Evolutionary conservation across 148 eudicot genomes (phyloP), one percentile per base, ranked within the genome.

Genomic region (Simmondsia chinensis): DNA sequence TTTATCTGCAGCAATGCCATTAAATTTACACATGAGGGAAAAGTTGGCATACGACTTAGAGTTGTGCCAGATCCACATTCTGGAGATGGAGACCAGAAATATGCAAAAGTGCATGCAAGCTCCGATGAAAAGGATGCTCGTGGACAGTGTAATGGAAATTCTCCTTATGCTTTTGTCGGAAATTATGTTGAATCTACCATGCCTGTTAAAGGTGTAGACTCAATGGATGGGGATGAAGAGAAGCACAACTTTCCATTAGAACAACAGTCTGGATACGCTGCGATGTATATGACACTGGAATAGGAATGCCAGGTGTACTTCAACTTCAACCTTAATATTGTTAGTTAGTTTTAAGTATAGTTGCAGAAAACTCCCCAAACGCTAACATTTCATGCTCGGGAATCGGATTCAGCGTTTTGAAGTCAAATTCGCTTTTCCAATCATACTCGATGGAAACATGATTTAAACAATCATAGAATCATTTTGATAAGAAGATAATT

Each of bases 231-330:
- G 44, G 65, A 49, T 14, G 61, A 66, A 43, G 70, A 58, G 13
- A 61, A 59, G 30, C 44, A 39, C 37, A 28, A 36, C 1, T 54
- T 20, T 29, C 24, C 19, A 56, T 39, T 37, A 75, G 61, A 65
- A 39, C 69, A 29, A 54, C 71, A 2, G 94, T 87, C 46, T 87
- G 96, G 96, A 69, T 89, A 53, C 75, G 73, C 23, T 89, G 97
- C 56, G 97, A 89, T 62, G 97, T 89, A 26, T 76, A 75, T 50
- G 97, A 89, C 52, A 84, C 95, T 0, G 97, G 97, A 48, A 88
- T 89, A 37, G 97, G 97, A 60, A 89, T 89, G 59, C 91, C 97
- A 65, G 95, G 94, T n/a, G n/a, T n/a, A n/a, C n/a, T 88, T 57
- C 17, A 20, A 17, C 4, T 23, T 6, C 7, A 12, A 15, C 36